Base-by-base conservation (phyloP, 257 asterid species). In the Nicotiana tomentosiformis region DNA sequence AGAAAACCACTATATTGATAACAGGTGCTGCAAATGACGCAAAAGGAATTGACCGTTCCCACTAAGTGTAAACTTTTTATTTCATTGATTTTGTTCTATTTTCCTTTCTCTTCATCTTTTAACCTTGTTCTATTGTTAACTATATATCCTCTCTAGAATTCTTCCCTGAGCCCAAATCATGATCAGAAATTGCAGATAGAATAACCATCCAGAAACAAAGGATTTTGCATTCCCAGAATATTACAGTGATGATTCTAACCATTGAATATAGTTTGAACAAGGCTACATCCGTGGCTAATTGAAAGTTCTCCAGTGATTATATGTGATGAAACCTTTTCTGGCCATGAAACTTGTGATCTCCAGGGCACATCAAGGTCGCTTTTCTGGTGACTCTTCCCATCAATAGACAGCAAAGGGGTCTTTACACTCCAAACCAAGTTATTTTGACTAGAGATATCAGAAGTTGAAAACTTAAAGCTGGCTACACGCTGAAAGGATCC, bases 241-340 rank as follows among this genome's bases (percentile, higher is more conserved):
- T 20, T 2, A 49, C 33, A 46, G 68, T 29, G 32, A 37, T 5
- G 56, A 46, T 15, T 66, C 89, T 90, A 81, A 95, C 98, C 95
- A 56, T 94, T 94, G 88, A 94, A 91, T 60, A 94, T 70, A 12
- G 98, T 94, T 84, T 93, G 98, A 43, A 88, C 80, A 49, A 93
- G 88, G 92, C 89, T 92, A 64, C 98, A 94, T 77, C 95, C 94
- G 66, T 85, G 88, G 82, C 92, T 77, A 35, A 89, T 66, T 2
- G 93, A 95, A 72, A 92, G 88, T 83, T 94, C 96, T 39, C 93
- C 98, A 82, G 77, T 90, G 94, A 84, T 86, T 80, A 23, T 86
- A 76, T 43, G 61, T 0, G 88, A 88, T 26, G 62, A 15, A 80
- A 84, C 81, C 77, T 84, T 91, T 80, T 46, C 85, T 82, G 82